Conservation (phyloP, 768 basidiomycete species). For the Mycena vitilis region DNA sequence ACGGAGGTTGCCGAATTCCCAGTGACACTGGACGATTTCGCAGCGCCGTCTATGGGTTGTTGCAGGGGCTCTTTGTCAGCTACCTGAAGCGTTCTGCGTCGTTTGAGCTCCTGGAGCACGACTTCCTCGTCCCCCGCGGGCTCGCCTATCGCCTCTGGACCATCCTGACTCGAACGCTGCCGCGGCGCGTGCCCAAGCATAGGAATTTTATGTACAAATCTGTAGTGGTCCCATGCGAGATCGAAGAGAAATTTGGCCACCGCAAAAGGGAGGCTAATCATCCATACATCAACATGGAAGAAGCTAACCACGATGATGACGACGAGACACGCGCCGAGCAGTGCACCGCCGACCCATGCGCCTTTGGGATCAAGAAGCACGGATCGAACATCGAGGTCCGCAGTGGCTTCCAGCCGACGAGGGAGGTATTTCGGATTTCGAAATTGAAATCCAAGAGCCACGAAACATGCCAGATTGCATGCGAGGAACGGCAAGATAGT, state of each 20-base stretch:
- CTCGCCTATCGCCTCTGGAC: conserved; percentile 23
- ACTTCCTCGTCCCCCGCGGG: conserved; percentile 29
- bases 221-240: conserved; percentile 66
- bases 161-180: conserved; percentile 34
- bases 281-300: conserved; percentile 83
- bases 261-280: conserved; percentile 86
- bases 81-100: conserved; percentile 15
- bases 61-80: conserved; percentile 4
- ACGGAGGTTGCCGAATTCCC: background rate
- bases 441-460: conserved; percentile 71
- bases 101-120: conserved; percentile 29
- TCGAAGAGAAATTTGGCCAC: conserved; percentile 78
- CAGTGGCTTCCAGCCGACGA: conserved; percentile 49
- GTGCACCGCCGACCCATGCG: conserved; percentile 76
- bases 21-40: background rate
- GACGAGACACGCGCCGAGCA: conserved; percentile 76
- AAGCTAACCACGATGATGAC: conserved; percentile 83
- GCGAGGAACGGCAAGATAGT: conserved; percentile 85
- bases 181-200: conserved; percentile 39
- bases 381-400: conserved; percentile 61
- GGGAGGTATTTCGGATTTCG: conserved; percentile 67
- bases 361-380: conserved; percentile 81
- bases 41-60: background rate
- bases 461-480: conserved; percentile 70
- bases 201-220: conserved; percentile 45